Conservation (phyloP, 2,329 filamentous ascomycete species). For the Hypoxylon sp. region DNA sequence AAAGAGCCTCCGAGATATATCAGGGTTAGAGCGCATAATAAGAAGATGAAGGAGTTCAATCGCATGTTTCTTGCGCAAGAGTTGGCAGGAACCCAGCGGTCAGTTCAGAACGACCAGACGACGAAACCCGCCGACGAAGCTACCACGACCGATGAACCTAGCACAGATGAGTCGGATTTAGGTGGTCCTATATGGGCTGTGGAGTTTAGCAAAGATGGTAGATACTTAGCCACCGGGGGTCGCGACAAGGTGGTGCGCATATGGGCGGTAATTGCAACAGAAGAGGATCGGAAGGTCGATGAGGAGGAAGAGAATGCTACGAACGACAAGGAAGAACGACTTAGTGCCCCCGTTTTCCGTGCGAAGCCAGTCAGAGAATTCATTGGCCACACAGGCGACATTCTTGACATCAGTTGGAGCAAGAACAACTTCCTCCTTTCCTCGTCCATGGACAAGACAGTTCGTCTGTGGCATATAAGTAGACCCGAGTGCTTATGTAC, state of each 20-base stretch:
- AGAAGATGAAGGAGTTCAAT: constrained; percentile 83
- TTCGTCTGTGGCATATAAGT: constrained; percentile 90
- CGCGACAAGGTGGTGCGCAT: constrained; percentile 86
- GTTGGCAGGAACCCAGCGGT: constrained; percentile 67
- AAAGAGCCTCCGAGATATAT: constrained; percentile 93
- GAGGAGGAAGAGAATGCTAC: constrained; percentile 69
- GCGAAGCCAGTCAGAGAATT: constrained; percentile 82
- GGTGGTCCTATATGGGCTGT: constrained; percentile 86
- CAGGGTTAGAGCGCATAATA: constrained; percentile 81
- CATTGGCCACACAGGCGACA: constrained; percentile 81
- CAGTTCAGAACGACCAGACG: constrained; percentile 42
- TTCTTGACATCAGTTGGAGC: constrained; percentile 95
- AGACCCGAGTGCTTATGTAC: constrained; percentile 87
- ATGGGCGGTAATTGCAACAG: constrained; percentile 85
- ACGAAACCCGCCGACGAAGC: constrained; percentile 37
- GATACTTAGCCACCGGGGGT: constrained; percentile 89
- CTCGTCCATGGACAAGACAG: constrained; percentile 97
- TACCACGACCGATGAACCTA: constrained; percentile 43
- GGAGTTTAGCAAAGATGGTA: constrained; percentile 92
- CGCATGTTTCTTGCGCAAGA: constrained; percentile 92
- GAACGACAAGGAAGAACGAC: constrained; percentile 64
- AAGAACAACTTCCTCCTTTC: constrained; percentile 98
- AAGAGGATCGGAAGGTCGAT: constrained; percentile 78
- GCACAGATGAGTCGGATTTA: constrained; percentile 51
- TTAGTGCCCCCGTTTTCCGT: constrained; percentile 91